Evolutionary conservation across 2,329 filamentous ascomycete genomes (phyloP), one percentile per base, ranked within the genome.

Genomic region (Aspergillus fischeri): DNA sequence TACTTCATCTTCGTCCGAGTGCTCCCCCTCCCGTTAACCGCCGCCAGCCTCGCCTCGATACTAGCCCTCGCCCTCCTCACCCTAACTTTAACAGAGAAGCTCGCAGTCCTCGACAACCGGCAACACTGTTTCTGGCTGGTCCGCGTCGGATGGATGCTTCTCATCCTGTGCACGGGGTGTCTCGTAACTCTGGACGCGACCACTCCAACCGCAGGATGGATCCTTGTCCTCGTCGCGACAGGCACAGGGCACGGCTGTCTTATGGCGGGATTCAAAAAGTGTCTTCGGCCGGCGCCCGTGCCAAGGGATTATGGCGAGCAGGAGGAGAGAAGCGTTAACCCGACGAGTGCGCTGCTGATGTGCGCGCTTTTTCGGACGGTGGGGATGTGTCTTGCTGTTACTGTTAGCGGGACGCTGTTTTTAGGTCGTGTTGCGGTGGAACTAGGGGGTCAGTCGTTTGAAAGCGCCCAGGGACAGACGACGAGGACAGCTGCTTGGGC

Each of bases 311-410:
- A 29, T n/a, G 27, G 38, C 14, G 54, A 54, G 3, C 32, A 20
- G 6, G 45, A 41, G 9, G 27, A 45, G 3, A 10, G 47, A n/a
- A 47, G 35, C 49, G 9, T 48, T 27, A 10, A 51, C 53, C n/a
- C 54, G 52, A 44, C 58, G 5, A 55, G 54, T 63, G 45, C 70
- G 38, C 73, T 78, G 1, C 67, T 65, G 32, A 75, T 73, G 74
- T 77, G 73, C 59, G 69, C 65, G 1, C 73, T 75, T 60, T 66
- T 73, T 11, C 70, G 70, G 24, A 74, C 70, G 5, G 69, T 79
- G 55, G 78, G 79, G 1, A 78, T 78, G 77, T 73, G 73, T 10
- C 57, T 78, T 25, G 78, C 78, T 9, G 70, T 81, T 4, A 75
- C 76, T 20, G 60, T 76, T 8, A 70, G 73, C 3, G 72, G 70